These are phyloP conservation scores for Postia placenta DNA, from an alignment of 768 basidiomycete species.

Conservation along the genomic window DNA sequence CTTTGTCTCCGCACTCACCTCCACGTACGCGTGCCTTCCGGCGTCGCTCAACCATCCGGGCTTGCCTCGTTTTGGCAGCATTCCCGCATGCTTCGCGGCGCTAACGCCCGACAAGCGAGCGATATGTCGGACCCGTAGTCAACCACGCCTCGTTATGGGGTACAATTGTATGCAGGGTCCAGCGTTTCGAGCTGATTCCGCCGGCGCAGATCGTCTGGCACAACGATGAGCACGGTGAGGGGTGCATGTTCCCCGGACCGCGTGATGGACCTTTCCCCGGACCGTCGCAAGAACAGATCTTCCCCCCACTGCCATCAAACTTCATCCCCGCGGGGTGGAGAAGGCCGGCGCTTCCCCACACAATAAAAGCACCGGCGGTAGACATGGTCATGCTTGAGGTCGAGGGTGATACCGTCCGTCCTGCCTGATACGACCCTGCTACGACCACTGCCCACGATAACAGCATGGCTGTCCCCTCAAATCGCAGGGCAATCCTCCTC, in stretches of 20 bases:
- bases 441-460: not conserved
- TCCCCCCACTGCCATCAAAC: not conserved
- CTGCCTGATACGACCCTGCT: not conserved
- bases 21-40: too few relatives aligned
- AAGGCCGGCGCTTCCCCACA: not conserved
- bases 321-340: not conserved
- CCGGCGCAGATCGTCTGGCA: not conserved
- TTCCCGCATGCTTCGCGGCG: too few relatives aligned
- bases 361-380: not conserved
- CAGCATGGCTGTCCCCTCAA: conserved; percentile 47
- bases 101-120: too few relatives aligned
- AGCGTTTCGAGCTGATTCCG: not conserved
- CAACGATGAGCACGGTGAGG: not conserved
- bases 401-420: not conserved
- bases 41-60: too few relatives aligned
- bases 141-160: too few relatives aligned
- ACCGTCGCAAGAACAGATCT: not conserved
- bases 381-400: not conserved
- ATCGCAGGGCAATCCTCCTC: conserved; percentile 54
- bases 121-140: too few relatives aligned
- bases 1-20: too few relatives aligned
- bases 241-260: not conserved
- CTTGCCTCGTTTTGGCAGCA: too few relatives aligned
- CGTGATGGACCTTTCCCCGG: too few relatives aligned
- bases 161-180: not conserved